Percentiles rank a stretch among this genome's conserved stretches.
These are phyloP conservation scores for Yueomyces sinensis DNA, from an alignment of 805 yeast genomes.

Conservation along the genomic window DNA sequence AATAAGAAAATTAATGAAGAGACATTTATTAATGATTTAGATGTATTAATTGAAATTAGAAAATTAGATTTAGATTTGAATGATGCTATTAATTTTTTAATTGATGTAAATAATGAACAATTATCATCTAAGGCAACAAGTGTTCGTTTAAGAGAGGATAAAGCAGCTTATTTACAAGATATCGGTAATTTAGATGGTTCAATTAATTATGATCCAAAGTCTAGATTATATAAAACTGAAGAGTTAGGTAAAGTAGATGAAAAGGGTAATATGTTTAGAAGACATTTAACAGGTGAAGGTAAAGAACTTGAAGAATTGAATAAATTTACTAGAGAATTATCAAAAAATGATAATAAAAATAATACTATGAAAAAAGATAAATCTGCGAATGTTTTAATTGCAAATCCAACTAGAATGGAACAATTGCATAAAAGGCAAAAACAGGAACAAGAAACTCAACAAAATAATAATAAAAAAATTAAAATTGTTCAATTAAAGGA, in stretches of 20 bases:
- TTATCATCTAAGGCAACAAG: too few relatives aligned
- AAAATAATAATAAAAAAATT: too few relatives aligned
- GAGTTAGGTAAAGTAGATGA: constrained; percentile 25
- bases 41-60: constrained; percentile 7
- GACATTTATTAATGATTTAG: constrained; percentile 3
- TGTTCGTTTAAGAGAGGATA: constrained; percentile 62
- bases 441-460: not conserved
- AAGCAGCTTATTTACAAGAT: constrained; percentile 53
- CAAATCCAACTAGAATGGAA: constrained; percentile 25
- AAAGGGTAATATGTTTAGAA: constrained; percentile 35
- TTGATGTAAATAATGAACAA: too few relatives aligned
- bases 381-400: constrained; percentile 20
- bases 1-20: too few relatives aligned
- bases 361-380: constrained; percentile 16
- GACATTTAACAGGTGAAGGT: constrained; percentile 46
- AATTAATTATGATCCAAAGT: constrained; percentile 40
- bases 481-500: constrained; percentile 1
- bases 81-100: not conserved
- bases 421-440: constrained; percentile 9
- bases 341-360: constrained; percentile 20
- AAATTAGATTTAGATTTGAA: not conserved
- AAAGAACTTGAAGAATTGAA: constrained; percentile 35
- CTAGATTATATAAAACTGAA: constrained; percentile 28
- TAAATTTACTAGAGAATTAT: constrained; percentile 35
- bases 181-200: constrained; percentile 27